Evolutionary conservation across 164 flowering plant species (phyloP), one percentile per base, ranked within the genome.

Genomic region (Stephania cephalantha): DNA sequence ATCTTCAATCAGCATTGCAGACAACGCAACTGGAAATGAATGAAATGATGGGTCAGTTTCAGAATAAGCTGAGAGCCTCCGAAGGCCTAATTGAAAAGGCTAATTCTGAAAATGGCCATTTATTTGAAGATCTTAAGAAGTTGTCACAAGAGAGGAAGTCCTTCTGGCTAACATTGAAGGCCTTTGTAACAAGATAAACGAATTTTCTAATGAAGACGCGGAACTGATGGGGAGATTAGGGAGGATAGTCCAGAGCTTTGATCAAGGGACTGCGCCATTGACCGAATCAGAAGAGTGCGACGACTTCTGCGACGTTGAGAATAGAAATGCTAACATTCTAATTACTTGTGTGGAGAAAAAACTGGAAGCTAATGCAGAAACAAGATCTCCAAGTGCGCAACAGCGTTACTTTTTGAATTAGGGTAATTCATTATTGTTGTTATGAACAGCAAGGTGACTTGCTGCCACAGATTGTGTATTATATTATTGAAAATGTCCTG

Each of bases 361-460:
- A 73, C 18, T 71, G 46, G 76, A 76, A 77, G 53, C 30, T 8
- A 17, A 13, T 66, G 31, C 12, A 46, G 81, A 68, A 10, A 69
- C 66, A 74, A 83, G 88, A 74, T 78, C 75, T 18, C 86, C 86
- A 67, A 70, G 86, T 79, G 76, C 70, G 76, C 29, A 81, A 78
- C 35, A 30, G 64, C 7, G 42, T 63, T 42, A 69, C 31, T 66
- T 5, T 73, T 55, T 9, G 5, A 8, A 70, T 44, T 5, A 46
- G 11, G 11, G 45, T 22, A 12, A 69, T 7, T 6, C 3, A 30
- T 55, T n/a, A 70, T 70, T 70, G 58, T 46, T 48, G 29, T 46
- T 6, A n/a, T 69, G 48, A 35, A 69, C 7, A 35, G 25, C 2
- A 42, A 12, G 48, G 71, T 69, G 22, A 18, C 15, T 69, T 18